These are phyloP conservation scores for Rhizopogon sp. DNA, from an alignment of 768 basidiomycete genomes.

Conservation along the genomic window DNA sequence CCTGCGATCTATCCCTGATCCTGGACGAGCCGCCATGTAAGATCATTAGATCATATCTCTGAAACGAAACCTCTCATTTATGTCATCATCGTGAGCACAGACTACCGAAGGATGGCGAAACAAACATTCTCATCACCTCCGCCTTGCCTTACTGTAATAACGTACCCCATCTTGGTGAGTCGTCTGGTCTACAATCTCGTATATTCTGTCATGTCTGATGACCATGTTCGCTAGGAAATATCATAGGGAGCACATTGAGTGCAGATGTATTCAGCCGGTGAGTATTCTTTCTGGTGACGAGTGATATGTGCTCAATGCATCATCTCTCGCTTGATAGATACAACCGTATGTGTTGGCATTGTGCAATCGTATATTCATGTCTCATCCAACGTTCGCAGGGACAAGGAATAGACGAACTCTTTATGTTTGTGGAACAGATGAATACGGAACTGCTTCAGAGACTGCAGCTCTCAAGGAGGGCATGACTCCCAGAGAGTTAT, in stretches of 20 bases:
- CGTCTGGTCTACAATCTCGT: constrained; percentile 6
- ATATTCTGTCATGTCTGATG: neutral
- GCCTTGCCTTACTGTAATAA: constrained; percentile 97
- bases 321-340: constrained; percentile 36
- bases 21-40: constrained; percentile 49
- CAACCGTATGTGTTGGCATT: constrained; percentile 41
- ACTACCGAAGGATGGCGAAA: constrained; percentile 79
- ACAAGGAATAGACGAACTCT: constrained; percentile 86
- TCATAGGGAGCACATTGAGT: constrained; percentile 93
- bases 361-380: constrained; percentile 16
- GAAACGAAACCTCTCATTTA: neutral
- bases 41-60: neutral
- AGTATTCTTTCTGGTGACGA: constrained; percentile 22
- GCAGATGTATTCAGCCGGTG: constrained; percentile 96
- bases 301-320: neutral
- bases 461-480: constrained; percentile 92
- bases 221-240: constrained; percentile 50
- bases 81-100: constrained; percentile 25
- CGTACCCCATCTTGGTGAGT: constrained; percentile 87
- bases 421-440: constrained; percentile 97
- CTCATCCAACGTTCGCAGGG: constrained; percentile 18
- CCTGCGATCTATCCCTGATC: constrained; percentile 45
- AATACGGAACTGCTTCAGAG: constrained; percentile 99
- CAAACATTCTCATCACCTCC: constrained; percentile 89
- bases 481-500: constrained; percentile 71